Evolutionary conservation across 306 rosid genomes (phyloP).

Genomic region (Glycine soja): DNA sequence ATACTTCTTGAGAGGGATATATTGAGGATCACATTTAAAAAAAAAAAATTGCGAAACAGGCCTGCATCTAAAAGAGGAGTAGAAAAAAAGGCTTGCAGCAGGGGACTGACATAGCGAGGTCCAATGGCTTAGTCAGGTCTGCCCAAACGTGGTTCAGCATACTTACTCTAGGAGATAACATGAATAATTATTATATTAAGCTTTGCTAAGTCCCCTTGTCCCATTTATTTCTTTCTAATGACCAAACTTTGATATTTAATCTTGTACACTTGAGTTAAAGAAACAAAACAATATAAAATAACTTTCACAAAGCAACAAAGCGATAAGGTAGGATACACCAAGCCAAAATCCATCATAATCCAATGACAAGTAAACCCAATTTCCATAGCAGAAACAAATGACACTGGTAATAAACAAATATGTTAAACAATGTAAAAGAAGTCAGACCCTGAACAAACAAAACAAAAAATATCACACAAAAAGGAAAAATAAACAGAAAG

Average conservation of each 20-base stretch:
- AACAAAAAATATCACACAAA: not conserved
- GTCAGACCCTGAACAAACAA: not conserved
- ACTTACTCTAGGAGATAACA: not conserved
- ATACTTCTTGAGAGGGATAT: not conserved
- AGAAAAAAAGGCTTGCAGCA: not conserved
- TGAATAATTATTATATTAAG: not conserved
- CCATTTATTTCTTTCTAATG: not conserved
- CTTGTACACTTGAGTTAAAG: too few species aligned
- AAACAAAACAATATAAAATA: too few species aligned
- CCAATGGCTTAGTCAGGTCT: not conserved
- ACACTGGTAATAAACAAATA: not conserved
- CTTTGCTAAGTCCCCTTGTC: constrained; percentile 12
- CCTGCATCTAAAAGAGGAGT: not conserved
- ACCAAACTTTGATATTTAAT: not conserved
- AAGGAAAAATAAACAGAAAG: not conserved
- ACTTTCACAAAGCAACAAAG: too few species aligned
- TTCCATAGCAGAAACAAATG: not conserved
- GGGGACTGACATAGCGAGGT: not conserved
- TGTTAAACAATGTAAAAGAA: not conserved
- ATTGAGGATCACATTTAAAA: not conserved
- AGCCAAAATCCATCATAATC: not conserved
- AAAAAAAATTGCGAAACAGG: not conserved
- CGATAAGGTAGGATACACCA: not conserved
- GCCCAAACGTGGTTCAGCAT: constrained; percentile 2
- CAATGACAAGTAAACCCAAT: not conserved